phyloP scores from a whole-genome alignment of 805 yeast genomes.

The Ogataea glucozyma region DNA sequence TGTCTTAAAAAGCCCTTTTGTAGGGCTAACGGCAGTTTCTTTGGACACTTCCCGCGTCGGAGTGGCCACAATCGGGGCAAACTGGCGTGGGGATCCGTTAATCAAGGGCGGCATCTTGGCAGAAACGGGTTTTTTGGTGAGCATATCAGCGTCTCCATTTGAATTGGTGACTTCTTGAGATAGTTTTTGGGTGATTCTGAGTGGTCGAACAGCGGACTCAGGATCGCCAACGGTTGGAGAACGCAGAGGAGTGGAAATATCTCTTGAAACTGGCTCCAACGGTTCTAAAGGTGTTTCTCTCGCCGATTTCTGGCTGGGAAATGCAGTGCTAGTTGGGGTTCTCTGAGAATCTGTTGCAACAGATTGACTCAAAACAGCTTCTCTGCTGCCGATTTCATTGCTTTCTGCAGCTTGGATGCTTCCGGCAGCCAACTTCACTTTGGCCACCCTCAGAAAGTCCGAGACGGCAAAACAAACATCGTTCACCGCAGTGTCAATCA shows the following conservation, averaged over 20 bases:
- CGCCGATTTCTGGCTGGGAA: too few species aligned
- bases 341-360: too few species aligned
- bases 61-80: slow-evolving; percentile 21
- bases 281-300: slow-evolving; percentile 14
- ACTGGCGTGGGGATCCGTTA: slow-evolving; percentile 11
- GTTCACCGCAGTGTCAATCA: slow-evolving; percentile 73
- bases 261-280: slow-evolving; percentile 2
- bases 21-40: slow-evolving; percentile 13
- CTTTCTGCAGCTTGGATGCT: background rate
- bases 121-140: slow-evolving; percentile 8
- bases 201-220: slow-evolving; percentile 60
- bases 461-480: slow-evolving; percentile 70
- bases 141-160: slow-evolving; percentile 15
- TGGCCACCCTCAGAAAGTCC: slow-evolving; percentile 57
- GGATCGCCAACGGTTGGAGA: slow-evolving; percentile 21
- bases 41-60: slow-evolving; percentile 14
- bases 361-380: too few species aligned
- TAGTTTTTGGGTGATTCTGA: slow-evolving; percentile 63
- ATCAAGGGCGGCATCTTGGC: slow-evolving; percentile 11
- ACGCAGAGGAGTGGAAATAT: slow-evolving; percentile 10
- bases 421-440: slow-evolving; percentile 31
- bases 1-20: slow-evolving; percentile 18
- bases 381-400: background rate
- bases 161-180: slow-evolving; percentile 28
- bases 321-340: too few species aligned